phyloP scores from a whole-genome alignment of 768 basidiomycete species.

The Amanita pallidorosea region DNA sequence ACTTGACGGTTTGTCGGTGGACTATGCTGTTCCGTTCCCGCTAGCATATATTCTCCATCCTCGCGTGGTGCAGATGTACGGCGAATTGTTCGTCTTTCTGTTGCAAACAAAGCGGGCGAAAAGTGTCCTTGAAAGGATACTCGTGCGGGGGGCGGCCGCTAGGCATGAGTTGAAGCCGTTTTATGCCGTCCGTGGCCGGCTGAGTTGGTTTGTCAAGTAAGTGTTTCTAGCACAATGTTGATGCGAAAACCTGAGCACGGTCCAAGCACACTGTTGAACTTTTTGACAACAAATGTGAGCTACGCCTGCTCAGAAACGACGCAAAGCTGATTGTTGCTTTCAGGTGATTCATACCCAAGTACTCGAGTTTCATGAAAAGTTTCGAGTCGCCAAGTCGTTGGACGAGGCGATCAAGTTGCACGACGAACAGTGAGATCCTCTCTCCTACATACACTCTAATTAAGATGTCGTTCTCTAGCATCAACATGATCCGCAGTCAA shows the following conservation, averaged over 20 bases:
- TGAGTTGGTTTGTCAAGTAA: constrained; percentile 83
- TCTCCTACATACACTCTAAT: not conserved
- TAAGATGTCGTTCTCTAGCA: constrained; percentile 22
- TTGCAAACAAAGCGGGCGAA: constrained; percentile 70
- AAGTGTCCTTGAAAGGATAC: constrained; percentile 54
- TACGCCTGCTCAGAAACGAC: not conserved
- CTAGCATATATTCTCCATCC: constrained; percentile 70
- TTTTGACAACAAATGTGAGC: constrained; percentile 62
- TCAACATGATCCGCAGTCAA: constrained; percentile 46
- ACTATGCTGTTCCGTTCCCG: constrained; percentile 77
- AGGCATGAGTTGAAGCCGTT: constrained; percentile 53
- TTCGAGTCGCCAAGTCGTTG: constrained; percentile 47
- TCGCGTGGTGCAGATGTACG: constrained; percentile 42
- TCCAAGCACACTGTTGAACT: constrained; percentile 51
- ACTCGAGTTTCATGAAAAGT: constrained; percentile 43
- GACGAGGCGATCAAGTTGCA: constrained; percentile 71
- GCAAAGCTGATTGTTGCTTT: constrained; percentile 1
- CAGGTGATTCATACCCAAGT: constrained; percentile 65
- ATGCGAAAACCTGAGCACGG: not conserved
- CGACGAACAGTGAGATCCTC: constrained; percentile 48
- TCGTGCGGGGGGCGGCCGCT: constrained; percentile 42
- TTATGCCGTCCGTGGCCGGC: constrained; percentile 63
- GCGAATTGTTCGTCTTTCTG: constrained; percentile 59
- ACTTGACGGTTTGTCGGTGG: constrained; percentile 57
- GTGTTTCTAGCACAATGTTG: constrained; percentile 15